phyloP scores from a whole-genome alignment of 352 stramenopile species.

The Phytophthora crassamura region DNA sequence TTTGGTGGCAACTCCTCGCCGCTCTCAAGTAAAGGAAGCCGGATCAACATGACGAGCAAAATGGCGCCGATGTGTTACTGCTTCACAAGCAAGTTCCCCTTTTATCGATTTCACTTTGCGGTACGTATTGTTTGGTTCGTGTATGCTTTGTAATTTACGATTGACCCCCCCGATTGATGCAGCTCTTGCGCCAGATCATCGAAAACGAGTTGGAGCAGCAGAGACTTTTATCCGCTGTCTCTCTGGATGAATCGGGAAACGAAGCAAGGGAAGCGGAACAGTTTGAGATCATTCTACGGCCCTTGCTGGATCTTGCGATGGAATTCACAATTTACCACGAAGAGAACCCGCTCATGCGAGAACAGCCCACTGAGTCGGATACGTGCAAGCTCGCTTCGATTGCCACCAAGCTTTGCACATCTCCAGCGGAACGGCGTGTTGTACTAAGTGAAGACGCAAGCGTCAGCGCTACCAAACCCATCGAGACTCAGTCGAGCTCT shows the following conservation, averaged over 20 bases:
- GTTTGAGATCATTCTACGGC: constrained; percentile 67
- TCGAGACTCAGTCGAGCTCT: constrained; percentile 4
- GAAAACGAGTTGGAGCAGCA: constrained; percentile 68
- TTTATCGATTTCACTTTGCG: constrained; percentile 87
- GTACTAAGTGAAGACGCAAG: constrained; percentile 58
- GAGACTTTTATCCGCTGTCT: not conserved
- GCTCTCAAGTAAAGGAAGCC: constrained; percentile 18
- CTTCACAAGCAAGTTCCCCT: constrained; percentile 89
- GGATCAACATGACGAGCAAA: constrained; percentile 22
- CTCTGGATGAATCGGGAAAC: not conserved
- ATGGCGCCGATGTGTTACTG: constrained; percentile 83
- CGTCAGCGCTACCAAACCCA: constrained; percentile 10
- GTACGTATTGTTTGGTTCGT: constrained; percentile 33
- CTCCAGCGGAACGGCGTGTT: constrained; percentile 37
- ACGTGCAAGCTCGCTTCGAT: constrained; percentile 41
- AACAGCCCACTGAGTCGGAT: constrained; percentile 17
- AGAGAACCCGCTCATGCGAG: constrained; percentile 42
- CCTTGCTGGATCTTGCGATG: constrained; percentile 55
- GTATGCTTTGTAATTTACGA: not conserved
- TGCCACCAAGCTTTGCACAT: constrained; percentile 41
- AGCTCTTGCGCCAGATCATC: constrained; percentile 74
- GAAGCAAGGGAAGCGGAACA: constrained; percentile 39
- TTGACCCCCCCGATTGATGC: constrained; percentile 12
- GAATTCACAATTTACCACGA: constrained; percentile 66
- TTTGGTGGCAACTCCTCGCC: constrained; percentile 22